Conservation (phyloP, 2,329 filamentous ascomycete species). For the Microsporum ferrugineum region DNA sequence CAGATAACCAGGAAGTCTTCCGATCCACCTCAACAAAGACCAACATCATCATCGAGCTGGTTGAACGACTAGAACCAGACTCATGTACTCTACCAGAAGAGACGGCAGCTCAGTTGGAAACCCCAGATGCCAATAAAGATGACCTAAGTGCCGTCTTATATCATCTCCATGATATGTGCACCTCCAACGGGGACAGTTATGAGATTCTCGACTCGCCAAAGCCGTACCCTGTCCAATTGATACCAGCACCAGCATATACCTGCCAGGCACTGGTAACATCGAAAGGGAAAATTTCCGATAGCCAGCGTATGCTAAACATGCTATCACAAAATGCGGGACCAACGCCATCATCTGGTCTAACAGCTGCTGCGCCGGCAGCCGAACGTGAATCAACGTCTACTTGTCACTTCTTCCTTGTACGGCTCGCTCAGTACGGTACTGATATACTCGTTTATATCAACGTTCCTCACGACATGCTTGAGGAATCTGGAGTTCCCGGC, state of each 20-base stretch:
- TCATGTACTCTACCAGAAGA: constrained; percentile 15
- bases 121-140: constrained; percentile 40
- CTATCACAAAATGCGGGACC: constrained; percentile 7
- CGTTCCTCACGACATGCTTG: constrained; percentile 69
- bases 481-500: constrained; percentile 56
- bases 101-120: constrained; percentile 4
- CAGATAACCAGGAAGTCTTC: constrained; percentile 73
- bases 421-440: constrained; percentile 62
- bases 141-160: constrained; percentile 55
- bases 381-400: constrained; percentile 30
- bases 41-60: constrained; percentile 80
- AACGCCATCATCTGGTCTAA: neutral
- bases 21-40: constrained; percentile 75
- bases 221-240: constrained; percentile 40
- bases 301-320: neutral
- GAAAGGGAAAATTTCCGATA: neutral
- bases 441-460: constrained; percentile 82
- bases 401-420: constrained; percentile 64
- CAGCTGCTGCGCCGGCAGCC: neutral
- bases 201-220: constrained; percentile 52
- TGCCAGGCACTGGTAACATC: constrained; percentile 14
- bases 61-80: constrained; percentile 55
- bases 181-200: constrained; percentile 51
- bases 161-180: constrained; percentile 59
- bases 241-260: constrained; percentile 22